Evolutionary conservation across 1,139 yeast genomes (phyloP).

Genomic region (Saccharomycopsis hybrid): DNA sequence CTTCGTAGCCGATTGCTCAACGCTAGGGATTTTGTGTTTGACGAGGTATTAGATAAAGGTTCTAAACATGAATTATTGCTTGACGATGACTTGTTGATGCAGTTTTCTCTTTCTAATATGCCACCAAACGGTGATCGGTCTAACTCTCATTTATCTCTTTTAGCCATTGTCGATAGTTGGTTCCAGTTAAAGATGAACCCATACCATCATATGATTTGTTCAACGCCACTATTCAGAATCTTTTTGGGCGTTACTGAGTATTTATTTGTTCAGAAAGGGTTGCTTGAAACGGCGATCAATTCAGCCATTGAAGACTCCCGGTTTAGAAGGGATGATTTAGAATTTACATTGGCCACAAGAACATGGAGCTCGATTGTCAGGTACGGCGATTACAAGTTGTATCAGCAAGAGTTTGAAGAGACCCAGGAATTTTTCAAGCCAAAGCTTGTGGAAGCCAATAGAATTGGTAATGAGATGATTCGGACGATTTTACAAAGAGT

Average conservation of each 20-base stretch:
- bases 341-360: conserved; percentile 74
- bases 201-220: conserved; percentile 93
- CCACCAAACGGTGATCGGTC: conserved; percentile 65
- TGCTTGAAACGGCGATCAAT: conserved; percentile 70
- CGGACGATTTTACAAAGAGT: conserved; percentile 64
- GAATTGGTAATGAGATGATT: conserved; percentile 94
- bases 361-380: conserved; percentile 82
- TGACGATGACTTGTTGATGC: conserved; percentile 74
- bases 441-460: conserved; percentile 83
- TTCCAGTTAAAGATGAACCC: conserved; percentile 77
- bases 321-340: conserved; percentile 81
- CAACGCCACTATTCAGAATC: conserved; percentile 88
- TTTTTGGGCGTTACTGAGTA: conserved; percentile 93
- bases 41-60: conserved; percentile 38
- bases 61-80: conserved; percentile 45
- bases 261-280: conserved; percentile 74
- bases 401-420: conserved; percentile 63
- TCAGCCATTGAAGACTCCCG: conserved; percentile 63
- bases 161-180: conserved; percentile 96
- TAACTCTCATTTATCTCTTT: conserved; percentile 80
- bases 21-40: conserved; percentile 75
- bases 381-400: conserved; percentile 68
- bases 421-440: conserved; percentile 79
- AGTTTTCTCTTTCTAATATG: conserved; percentile 67
- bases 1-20: conserved; percentile 49